These are phyloP conservation scores for Ailanthus altissimus DNA, from an alignment of 345 rosid genomes.

Conservation along the genomic window DNA sequence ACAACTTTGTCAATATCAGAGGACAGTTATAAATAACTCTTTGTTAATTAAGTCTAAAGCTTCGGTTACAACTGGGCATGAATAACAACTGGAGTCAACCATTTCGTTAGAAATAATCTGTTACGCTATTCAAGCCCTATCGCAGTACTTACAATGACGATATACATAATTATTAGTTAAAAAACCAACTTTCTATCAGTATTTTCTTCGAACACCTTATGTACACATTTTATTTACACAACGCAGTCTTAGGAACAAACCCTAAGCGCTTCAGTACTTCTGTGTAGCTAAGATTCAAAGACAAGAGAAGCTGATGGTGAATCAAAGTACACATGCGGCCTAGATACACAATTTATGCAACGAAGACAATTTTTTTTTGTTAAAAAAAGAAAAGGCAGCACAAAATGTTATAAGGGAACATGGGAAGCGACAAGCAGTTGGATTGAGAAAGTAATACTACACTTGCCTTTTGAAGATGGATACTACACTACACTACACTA, in stretches of 20 bases:
- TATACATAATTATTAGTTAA: neutral
- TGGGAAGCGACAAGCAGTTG: neutral
- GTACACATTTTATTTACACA: neutral
- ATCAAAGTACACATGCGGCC: neutral
- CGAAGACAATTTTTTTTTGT: no score
- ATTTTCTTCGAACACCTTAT: constrained; percentile 26
- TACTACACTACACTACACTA: no score
- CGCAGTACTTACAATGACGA: neutral
- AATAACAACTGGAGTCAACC: neutral
- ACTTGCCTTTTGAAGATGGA: neutral
- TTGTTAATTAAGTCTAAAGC: neutral
- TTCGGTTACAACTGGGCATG: neutral
- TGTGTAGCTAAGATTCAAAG: neutral
- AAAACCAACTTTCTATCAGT: constrained; percentile 11
- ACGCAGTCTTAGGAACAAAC: neutral
- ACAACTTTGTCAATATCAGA: neutral
- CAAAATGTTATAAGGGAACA: no score
- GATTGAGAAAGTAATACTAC: neutral
- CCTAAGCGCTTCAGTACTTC: neutral
- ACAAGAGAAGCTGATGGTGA: neutral
- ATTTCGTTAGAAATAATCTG: neutral
- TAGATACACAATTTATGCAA: neutral
- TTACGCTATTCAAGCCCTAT: neutral
- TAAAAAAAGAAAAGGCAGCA: no score
- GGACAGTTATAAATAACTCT: neutral